Percentiles rank a stretch among this genome's conserved stretches.
phyloP scores from a whole-genome alignment of 2,329 filamentous ascomycete species.

The Setomelanomma holmii region DNA sequence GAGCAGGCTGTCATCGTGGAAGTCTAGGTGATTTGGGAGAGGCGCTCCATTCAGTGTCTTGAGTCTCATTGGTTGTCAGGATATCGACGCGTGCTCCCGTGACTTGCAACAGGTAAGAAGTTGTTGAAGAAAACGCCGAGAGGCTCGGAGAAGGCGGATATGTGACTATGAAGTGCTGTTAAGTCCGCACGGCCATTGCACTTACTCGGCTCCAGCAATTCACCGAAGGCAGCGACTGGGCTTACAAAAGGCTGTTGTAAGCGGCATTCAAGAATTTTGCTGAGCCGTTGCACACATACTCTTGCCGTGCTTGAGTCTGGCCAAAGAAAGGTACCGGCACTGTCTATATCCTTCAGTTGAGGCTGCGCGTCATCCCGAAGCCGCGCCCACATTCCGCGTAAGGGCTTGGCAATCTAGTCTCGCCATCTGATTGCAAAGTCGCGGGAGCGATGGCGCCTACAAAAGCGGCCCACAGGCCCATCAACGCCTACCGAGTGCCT shows the following conservation, averaged over 20 bases:
- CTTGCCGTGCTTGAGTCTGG: too few species aligned
- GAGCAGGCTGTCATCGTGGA: constrained; percentile 61
- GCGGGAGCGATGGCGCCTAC: constrained; percentile 23
- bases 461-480: constrained; percentile 29
- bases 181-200: not conserved
- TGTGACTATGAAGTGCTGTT: too few species aligned
- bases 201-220: constrained; percentile 6
- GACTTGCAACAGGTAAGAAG: not conserved
- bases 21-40: constrained; percentile 59
- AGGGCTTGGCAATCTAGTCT: constrained; percentile 41
- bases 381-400: not conserved
- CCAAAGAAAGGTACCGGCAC: too few species aligned
- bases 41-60: constrained; percentile 69
- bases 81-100: not conserved
- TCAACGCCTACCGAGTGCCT: constrained; percentile 46
- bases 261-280: not conserved
- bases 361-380: constrained; percentile 32
- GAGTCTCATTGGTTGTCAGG: constrained; percentile 47
- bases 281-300: not conserved
- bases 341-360: too few species aligned
- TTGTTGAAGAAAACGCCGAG: not conserved
- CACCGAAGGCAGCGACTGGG: constrained; percentile 3
- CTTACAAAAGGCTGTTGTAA: not conserved
- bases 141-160: constrained; percentile 6
- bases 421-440: constrained; percentile 37